Percentiles rank a stretch among this genome's conserved stretches.
These are phyloP conservation scores for Cronartium quercuum DNA, from an alignment of 1,284 basidiomycete genomes.

Conservation along the genomic window DNA sequence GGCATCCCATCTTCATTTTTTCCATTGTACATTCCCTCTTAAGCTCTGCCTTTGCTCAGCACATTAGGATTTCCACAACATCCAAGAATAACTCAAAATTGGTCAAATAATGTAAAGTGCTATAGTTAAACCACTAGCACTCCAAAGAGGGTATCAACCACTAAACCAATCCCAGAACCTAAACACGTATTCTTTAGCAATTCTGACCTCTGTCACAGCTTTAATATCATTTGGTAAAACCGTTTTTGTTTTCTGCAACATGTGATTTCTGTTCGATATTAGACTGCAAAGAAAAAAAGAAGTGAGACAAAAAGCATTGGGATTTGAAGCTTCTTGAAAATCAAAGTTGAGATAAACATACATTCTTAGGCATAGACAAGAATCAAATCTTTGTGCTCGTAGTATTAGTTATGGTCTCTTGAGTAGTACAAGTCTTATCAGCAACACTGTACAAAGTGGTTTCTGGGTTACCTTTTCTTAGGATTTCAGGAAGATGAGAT, in stretches of 20 bases:
- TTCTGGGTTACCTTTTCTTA: constrained; percentile 77
- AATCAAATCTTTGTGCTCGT: constrained; percentile 92
- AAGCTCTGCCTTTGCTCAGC: too few species aligned
- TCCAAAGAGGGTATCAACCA: constrained; percentile 96
- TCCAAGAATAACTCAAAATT: constrained; percentile 83
- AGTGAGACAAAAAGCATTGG: too few species aligned
- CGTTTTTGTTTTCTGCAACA: constrained; percentile 97
- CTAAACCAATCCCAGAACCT: constrained; percentile 99
- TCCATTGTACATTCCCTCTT: too few species aligned
- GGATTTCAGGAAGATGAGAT: constrained; percentile 86
- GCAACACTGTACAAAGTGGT: constrained; percentile 96
- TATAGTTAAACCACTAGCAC: constrained; percentile 92
- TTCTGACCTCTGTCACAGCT: constrained; percentile 92
- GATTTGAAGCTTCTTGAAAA: neutral
- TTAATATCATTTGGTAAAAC: constrained; percentile 93
- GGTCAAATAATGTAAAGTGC: constrained; percentile 86
- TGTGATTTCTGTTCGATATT: constrained; percentile 59
- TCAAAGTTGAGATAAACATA: too few species aligned
- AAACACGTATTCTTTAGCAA: constrained; percentile 92
- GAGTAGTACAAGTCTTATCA: constrained; percentile 97
- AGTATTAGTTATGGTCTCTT: constrained; percentile 98
- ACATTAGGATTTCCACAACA: too few species aligned
- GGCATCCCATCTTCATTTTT: too few species aligned
- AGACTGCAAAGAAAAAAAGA: neutral
- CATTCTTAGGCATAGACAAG: constrained; percentile 61